Percentiles rank a stretch among this genome's conserved stretches.
These are phyloP conservation scores for Penicillium macrosclerotiorum DNA, from an alignment of 495 filamentous ascomycete species.

Conservation along the genomic window DNA sequence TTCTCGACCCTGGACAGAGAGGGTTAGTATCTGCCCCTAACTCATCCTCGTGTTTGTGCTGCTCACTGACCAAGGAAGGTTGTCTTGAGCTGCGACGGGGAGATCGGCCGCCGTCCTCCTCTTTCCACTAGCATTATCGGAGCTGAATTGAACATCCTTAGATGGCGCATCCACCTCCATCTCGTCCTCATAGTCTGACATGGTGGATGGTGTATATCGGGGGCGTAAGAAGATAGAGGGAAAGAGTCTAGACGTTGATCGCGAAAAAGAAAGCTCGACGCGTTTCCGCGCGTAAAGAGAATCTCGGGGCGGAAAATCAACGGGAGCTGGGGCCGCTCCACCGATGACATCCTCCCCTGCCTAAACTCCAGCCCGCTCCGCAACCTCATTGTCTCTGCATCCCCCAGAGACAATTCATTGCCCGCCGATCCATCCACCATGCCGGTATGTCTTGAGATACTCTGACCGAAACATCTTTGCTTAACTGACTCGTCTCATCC, in stretches of 20 bases:
- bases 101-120: slow-evolving; percentile 91
- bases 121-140: slow-evolving; percentile 64
- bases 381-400: slow-evolving; percentile 12
- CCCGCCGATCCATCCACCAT: slow-evolving; percentile 32
- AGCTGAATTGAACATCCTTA: slow-evolving; percentile 55
- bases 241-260: slow-evolving; percentile 2
- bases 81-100: slow-evolving; percentile 91
- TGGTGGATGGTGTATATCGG: slow-evolving; percentile 35
- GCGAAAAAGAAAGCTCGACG: slow-evolving; percentile 27
- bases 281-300: slow-evolving; percentile 47
- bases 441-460: slow-evolving; percentile 40
- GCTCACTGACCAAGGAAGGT: slow-evolving; percentile 87
- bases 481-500: slow-evolving; percentile 11
- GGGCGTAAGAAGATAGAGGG: background rate
- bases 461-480: background rate
- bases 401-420: slow-evolving; percentile 18
- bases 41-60: too few relatives aligned
- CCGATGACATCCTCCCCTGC: slow-evolving; percentile 42
- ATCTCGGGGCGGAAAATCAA: slow-evolving; percentile 46
- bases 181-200: slow-evolving; percentile 92
- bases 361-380: slow-evolving; percentile 19
- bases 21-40: slow-evolving; percentile 8
- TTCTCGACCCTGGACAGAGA: slow-evolving; percentile 85
- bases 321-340: slow-evolving; percentile 21
- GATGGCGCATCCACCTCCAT: slow-evolving; percentile 75